Conservation (phyloP, 2,329 filamentous ascomycete genomes). For the Arthrobotrys sphaeroides region DNA sequence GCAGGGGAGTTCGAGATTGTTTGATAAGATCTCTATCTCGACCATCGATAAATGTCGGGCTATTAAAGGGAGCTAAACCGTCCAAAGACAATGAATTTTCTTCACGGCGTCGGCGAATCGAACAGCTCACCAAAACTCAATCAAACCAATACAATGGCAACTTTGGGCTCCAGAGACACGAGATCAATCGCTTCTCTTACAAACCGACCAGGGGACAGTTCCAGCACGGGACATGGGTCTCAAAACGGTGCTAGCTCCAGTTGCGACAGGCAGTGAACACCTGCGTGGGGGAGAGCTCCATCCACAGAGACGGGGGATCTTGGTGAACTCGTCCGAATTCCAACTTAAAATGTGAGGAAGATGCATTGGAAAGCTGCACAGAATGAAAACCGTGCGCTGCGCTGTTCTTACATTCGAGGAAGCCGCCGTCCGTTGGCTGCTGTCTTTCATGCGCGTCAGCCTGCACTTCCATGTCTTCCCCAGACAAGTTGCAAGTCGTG, state of each 20-base stretch:
- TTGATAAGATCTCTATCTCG: constrained; percentile 14
- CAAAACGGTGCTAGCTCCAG: neutral
- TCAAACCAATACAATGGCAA: neutral
- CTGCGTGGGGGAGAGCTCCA: constrained; percentile 48
- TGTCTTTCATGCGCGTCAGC: constrained; percentile 45
- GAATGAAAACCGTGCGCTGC: neutral
- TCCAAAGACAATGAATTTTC: neutral
- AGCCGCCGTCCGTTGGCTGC: constrained; percentile 16
- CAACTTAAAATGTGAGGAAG: constrained; percentile 15
- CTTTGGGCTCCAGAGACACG: constrained; percentile 10
- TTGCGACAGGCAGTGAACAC: neutral
- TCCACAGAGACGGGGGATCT: constrained; percentile 6
- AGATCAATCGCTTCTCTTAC: constrained; percentile 15
- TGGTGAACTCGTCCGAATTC: constrained; percentile 48
- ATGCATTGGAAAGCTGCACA: constrained; percentile 7
- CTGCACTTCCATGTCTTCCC: constrained; percentile 32
- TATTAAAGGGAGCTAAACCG: constrained; percentile 12
- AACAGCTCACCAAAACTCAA: constrained; percentile 9
- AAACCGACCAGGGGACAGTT: constrained; percentile 21
- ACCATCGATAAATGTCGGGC: constrained; percentile 11
- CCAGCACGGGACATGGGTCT: constrained; percentile 9
- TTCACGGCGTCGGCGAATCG: constrained; percentile 15
- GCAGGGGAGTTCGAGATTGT: neutral
- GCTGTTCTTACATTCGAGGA: constrained; percentile 2
- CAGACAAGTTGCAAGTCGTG: constrained; percentile 7